Evolutionary conservation across 257 asterid species (phyloP).

Genomic region (Parsonsia alboflavescens): DNA sequence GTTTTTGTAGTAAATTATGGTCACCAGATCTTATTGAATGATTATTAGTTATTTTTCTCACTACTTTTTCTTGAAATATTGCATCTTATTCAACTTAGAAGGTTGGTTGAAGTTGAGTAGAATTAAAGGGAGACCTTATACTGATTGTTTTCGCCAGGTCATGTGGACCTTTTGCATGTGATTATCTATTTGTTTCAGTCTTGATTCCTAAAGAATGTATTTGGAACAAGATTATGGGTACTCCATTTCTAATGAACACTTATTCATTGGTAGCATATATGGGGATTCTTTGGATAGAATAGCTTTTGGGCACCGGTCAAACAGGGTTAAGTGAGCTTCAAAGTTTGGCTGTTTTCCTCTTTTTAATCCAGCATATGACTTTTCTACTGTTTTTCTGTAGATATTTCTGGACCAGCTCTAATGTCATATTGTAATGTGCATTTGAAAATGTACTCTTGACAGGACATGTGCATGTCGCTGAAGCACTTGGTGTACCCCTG

Average conservation of each 20-base stretch:
- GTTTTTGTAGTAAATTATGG: not conserved
- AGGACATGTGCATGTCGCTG: constrained; percentile 99
- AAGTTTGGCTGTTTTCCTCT: not conserved
- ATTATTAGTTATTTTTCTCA: not conserved
- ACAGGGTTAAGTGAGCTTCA: not conserved
- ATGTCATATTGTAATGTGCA: constrained; percentile 7
- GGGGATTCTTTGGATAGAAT: not conserved
- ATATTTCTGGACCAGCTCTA: not conserved
- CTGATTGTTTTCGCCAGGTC: not conserved
- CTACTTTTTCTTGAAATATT: not conserved
- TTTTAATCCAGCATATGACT: not conserved
- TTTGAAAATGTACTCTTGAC: constrained; percentile 22
- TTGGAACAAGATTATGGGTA: not conserved
- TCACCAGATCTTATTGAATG: not conserved
- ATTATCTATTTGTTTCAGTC: not conserved
- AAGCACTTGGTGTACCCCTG: constrained; percentile 93
- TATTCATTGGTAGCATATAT: not conserved
- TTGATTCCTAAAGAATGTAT: not conserved
- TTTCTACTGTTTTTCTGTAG: not conserved
- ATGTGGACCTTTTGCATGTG: not conserved
- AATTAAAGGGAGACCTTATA: not conserved
- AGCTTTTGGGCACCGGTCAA: not conserved
- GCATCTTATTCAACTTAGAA: not conserved
- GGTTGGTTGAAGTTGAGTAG: not conserved
- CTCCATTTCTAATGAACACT: not conserved